Percentiles rank a stretch among this genome's conserved stretches.
Evolutionary conservation across 1,139 yeast genomes (phyloP).

Genomic region (Yamadazyma diospyri): DNA sequence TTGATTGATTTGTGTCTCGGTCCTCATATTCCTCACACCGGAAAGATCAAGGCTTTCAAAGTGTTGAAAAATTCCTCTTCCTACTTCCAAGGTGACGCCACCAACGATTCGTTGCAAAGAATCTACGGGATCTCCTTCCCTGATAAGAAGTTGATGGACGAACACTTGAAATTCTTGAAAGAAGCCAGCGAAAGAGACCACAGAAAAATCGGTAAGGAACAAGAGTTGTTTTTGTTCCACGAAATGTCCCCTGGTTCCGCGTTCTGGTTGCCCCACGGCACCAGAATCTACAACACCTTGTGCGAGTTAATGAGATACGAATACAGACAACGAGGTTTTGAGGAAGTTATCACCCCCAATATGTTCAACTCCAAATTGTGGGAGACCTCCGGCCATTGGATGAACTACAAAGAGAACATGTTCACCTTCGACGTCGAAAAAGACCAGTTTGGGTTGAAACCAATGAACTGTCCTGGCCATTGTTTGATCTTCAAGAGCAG

Average conservation of each 20-base stretch:
- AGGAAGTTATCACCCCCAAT: constrained; percentile 97
- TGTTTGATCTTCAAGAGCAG: constrained; percentile 83
- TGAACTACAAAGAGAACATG: constrained; percentile 94
- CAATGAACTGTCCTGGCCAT: constrained; percentile 99
- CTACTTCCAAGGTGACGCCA: constrained; percentile 90
- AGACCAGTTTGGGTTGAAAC: constrained; percentile 84
- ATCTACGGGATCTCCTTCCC: constrained; percentile 99
- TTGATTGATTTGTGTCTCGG: constrained; percentile 96
- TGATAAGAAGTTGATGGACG: constrained; percentile 94
- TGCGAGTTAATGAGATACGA: constrained; percentile 74
- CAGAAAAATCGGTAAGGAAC: constrained; percentile 93
- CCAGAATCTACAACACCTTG: constrained; percentile 88
- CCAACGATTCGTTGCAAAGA: constrained; percentile 94
- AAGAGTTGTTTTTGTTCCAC: constrained; percentile 90
- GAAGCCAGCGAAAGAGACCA: constrained; percentile 98
- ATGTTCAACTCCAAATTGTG: constrained; percentile 94
- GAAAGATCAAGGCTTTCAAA: constrained; percentile 92
- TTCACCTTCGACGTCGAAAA: constrained; percentile 94
- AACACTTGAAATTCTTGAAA: constrained; percentile 88
- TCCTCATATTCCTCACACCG: constrained; percentile 98
- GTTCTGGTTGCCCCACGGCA: constrained; percentile 98
- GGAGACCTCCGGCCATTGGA: constrained; percentile 99
- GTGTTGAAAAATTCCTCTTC: constrained; percentile 94
- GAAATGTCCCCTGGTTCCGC: constrained; percentile 98
- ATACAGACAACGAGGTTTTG: constrained; percentile 89